phyloP scores from a whole-genome alignment of 1,284 basidiomycete species.

The Irpex sp. region DNA sequence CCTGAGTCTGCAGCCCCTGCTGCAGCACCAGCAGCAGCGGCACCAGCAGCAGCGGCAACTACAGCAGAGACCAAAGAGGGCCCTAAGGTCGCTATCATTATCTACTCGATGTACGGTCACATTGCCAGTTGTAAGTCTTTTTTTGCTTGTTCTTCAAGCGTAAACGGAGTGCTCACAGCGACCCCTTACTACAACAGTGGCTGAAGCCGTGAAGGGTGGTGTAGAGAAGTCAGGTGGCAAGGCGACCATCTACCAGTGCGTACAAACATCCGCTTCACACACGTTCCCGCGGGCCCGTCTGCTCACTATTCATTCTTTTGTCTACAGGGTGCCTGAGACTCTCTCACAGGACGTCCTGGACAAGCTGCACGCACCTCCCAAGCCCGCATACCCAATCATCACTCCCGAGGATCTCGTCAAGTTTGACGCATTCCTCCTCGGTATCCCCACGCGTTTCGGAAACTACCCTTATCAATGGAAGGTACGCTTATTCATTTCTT shows the following conservation, averaged over 20 bases:
- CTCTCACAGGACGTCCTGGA: conserved; percentile 73
- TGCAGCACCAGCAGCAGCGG: neutral
- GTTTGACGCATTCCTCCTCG: conserved; percentile 69
- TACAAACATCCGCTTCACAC: conserved; percentile 12
- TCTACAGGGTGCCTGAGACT: conserved; percentile 74
- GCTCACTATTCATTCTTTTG: neutral
- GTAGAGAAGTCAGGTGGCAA: conserved; percentile 68
- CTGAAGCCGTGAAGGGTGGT: conserved; percentile 75
- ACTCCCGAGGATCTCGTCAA: conserved; percentile 59
- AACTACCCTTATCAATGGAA: conserved; percentile 72
- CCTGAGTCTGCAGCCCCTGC: neutral
- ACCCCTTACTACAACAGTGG: conserved; percentile 47
- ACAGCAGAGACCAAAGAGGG: conserved; percentile 1
- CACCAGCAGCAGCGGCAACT: neutral
- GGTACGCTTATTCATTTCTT: conserved; percentile 32
- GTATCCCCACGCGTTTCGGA: conserved; percentile 79
- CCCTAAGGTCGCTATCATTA: conserved; percentile 70
- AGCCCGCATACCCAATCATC: conserved; percentile 72
- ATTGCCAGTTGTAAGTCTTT: conserved; percentile 56
- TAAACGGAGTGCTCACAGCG: neutral
- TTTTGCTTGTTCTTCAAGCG: neutral
- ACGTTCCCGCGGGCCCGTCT: neutral
- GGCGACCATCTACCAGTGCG: conserved; percentile 73
- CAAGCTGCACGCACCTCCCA: conserved; percentile 75
- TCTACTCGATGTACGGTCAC: conserved; percentile 80